Conservation (phyloP, 176 grass and related monocot species). For the Secale cereale region DNA sequence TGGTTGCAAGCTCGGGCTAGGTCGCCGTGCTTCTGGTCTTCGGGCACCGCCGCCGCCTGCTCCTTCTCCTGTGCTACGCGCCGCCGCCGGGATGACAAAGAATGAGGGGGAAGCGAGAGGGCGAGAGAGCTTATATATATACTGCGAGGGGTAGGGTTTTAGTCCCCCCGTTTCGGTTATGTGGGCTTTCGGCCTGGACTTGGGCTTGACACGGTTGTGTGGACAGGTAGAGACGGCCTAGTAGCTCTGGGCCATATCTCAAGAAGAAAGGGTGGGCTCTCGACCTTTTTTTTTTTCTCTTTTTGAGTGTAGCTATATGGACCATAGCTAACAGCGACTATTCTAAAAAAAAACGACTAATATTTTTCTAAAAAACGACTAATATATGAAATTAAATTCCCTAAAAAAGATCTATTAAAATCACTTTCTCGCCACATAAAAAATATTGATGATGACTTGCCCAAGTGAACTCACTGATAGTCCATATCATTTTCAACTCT, state of each 20-base stretch:
- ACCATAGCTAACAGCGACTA: too few relatives aligned
- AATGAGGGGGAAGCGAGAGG: neutral
- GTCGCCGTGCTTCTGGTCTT: neutral
- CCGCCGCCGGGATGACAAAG: constrained; percentile 32
- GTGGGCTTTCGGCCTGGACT: neutral
- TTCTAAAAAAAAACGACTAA: too few relatives aligned
- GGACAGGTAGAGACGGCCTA: neutral
- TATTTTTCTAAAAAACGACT: too few relatives aligned
- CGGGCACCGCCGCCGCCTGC: neutral
- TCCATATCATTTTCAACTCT: too few relatives aligned
- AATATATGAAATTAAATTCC: too few relatives aligned
- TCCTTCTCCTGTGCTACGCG: neutral
- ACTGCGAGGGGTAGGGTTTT: constrained; percentile 31
- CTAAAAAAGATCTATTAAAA: too few relatives aligned
- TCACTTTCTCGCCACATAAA: too few relatives aligned
- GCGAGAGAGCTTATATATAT: neutral
- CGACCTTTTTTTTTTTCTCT: too few relatives aligned
- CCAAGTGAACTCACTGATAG: too few relatives aligned
- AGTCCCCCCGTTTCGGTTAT: neutral
- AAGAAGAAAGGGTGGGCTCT: too few relatives aligned
- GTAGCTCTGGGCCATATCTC: neutral
- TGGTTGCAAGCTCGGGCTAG: constrained; percentile 18
- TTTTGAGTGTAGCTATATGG: too few relatives aligned
- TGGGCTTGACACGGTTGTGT: neutral
- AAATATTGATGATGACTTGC: too few relatives aligned